Evolutionary conservation across 805 yeast species (phyloP).

Genomic region (Henningerozyma blattae): DNA sequence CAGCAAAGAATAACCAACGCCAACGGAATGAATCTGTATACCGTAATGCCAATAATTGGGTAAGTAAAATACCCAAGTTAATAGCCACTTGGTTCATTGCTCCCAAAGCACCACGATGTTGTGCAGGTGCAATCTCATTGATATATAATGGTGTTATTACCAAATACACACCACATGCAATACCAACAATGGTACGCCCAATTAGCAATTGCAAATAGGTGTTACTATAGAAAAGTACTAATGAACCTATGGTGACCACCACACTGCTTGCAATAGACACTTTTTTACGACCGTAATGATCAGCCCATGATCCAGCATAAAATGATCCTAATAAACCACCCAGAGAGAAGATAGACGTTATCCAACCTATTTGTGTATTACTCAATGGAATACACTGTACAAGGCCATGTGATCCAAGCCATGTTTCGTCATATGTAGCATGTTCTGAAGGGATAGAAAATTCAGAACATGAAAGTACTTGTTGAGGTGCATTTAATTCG

Average conservation of each 20-base stretch:
- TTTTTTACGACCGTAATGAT: slow-evolving; percentile 49
- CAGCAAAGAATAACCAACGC: slow-evolving; percentile 61
- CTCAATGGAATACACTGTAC: slow-evolving; percentile 46
- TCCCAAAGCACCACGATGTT: slow-evolving; percentile 67
- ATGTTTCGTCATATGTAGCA: slow-evolving; percentile 13
- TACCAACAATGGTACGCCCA: slow-evolving; percentile 72
- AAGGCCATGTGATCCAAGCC: slow-evolving; percentile 22
- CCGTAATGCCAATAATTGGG: slow-evolving; percentile 61
- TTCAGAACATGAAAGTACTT: slow-evolving; percentile 46
- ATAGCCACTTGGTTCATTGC: slow-evolving; percentile 82
- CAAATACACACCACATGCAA: slow-evolving; percentile 79
- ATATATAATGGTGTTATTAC: slow-evolving; percentile 78
- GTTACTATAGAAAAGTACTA: slow-evolving; percentile 41
- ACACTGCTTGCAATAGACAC: slow-evolving; percentile 40
- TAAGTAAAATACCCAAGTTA: slow-evolving; percentile 70
- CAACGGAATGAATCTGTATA: slow-evolving; percentile 60
- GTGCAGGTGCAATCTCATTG: slow-evolving; percentile 65
- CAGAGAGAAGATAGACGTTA: slow-evolving; percentile 67
- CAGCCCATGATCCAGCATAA: slow-evolving; percentile 54
- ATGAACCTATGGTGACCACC: slow-evolving; percentile 49
- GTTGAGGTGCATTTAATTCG: slow-evolving; percentile 84
- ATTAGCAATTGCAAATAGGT: slow-evolving; percentile 32
- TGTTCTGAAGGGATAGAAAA: slow-evolving; percentile 7
- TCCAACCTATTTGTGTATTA: slow-evolving; percentile 51
- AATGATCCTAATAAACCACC: slow-evolving; percentile 77